Conservation (phyloP, 495 filamentous ascomycete genomes). For the Parathielavia appendiculata region DNA sequence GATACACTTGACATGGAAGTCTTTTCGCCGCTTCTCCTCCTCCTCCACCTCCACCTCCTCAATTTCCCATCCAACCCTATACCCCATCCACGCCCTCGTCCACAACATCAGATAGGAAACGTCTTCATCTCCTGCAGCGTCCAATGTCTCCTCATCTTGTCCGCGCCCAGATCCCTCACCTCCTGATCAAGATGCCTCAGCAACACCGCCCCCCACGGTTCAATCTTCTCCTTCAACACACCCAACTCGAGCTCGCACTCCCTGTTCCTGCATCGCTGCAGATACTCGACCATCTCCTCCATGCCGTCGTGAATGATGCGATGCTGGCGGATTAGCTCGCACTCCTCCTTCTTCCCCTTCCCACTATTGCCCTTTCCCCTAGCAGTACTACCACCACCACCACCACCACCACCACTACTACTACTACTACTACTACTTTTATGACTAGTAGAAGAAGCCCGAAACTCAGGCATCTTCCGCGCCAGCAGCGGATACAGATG, state of each 20-base stretch:
- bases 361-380: background rate
- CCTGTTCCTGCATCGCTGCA: slow-evolving; percentile 57
- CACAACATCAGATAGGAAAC: slow-evolving; percentile 58
- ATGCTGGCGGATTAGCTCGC: slow-evolving; percentile 71
- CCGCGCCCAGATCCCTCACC: slow-evolving; percentile 62
- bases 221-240: slow-evolving; percentile 65
- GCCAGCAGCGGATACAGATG: slow-evolving; percentile 78
- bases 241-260: slow-evolving; percentile 63
- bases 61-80: background rate
- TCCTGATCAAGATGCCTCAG: slow-evolving; percentile 72
- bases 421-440: too few relatives aligned
- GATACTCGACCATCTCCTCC: slow-evolving; percentile 65
- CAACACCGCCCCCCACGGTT: slow-evolving; percentile 57
- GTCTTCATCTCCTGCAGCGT: slow-evolving; percentile 65
- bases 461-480: slow-evolving; percentile 75
- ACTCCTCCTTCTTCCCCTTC: slow-evolving; percentile 17
- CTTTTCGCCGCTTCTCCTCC: too few relatives aligned
- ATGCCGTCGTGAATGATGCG: slow-evolving; percentile 74
- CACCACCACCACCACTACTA: background rate
- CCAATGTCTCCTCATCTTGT: slow-evolving; percentile 89
- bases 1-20: too few relatives aligned
- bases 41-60: too few relatives aligned
- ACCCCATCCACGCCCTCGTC: background rate
- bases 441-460: slow-evolving; percentile 9
- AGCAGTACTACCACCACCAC: background rate